phyloP scores from a whole-genome alignment of 306 rosid species.

The Acmispon strigosus region DNA sequence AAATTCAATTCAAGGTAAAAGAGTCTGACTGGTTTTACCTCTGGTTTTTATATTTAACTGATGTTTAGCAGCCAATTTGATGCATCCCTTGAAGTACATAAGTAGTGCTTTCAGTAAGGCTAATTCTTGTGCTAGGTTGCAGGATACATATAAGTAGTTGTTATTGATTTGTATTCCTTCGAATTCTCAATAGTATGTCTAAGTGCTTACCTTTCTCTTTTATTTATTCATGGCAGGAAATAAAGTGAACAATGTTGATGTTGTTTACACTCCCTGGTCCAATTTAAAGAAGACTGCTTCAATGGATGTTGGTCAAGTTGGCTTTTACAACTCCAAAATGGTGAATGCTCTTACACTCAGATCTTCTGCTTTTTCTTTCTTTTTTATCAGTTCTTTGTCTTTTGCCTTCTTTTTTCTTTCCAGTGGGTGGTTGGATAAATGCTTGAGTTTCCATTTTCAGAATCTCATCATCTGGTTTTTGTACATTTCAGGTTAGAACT shows the following conservation, averaged over 20 bases:
- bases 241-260: slow-evolving; percentile 87
- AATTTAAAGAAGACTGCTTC: slow-evolving; percentile 96
- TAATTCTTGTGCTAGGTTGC: neutral
- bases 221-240: slow-evolving; percentile 53
- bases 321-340: slow-evolving; percentile 76
- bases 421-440: slow-evolving; percentile 2
- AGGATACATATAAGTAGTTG: neutral
- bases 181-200: neutral
- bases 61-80: neutral
- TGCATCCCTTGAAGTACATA: neutral
- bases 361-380: neutral
- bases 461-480: slow-evolving; percentile 17
- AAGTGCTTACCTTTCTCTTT: neutral
- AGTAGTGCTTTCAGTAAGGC: neutral
- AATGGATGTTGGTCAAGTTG: slow-evolving; percentile 99
- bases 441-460: slow-evolving; percentile 18
- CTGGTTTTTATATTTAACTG: neutral
- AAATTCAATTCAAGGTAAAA: slow-evolving; percentile 88
- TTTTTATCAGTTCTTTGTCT: neutral
- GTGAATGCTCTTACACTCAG: slow-evolving; percentile 27
- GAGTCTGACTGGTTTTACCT: slow-evolving; percentile 8
- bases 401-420: neutral
- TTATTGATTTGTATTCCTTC: neutral
- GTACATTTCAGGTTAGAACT: slow-evolving; percentile 62
- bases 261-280: slow-evolving; percentile 97